Conservation (phyloP, 768 basidiomycete species). For the Cyclocybe aegerita region DNA sequence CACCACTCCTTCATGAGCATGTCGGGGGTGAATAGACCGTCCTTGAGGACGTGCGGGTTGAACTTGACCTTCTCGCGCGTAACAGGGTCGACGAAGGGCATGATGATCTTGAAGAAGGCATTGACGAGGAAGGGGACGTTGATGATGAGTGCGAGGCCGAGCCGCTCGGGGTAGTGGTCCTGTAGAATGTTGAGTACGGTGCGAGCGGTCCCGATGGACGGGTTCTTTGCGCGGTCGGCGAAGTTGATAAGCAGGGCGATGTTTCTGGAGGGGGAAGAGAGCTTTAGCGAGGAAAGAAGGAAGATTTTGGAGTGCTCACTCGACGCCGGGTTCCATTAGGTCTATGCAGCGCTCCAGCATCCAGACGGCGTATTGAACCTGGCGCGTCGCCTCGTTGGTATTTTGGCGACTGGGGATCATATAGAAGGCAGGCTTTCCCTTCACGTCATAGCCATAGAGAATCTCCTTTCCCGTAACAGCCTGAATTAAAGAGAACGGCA, state of each 20-base stretch:
- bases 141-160: constrained; percentile 70
- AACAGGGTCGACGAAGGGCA: constrained; percentile 81
- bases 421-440: constrained; percentile 67
- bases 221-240: constrained; percentile 66
- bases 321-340: constrained; percentile 78
- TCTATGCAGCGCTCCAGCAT: constrained; percentile 75
- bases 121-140: constrained; percentile 81
- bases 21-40: constrained; percentile 65
- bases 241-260: constrained; percentile 76
- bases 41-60: constrained; percentile 65
- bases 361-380: constrained; percentile 76
- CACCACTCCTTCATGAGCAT: constrained; percentile 72
- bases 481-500: constrained; percentile 28
- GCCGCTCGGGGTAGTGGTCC: constrained; percentile 84
- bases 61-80: constrained; percentile 76
- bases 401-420: constrained; percentile 74
- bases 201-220: constrained; percentile 40
- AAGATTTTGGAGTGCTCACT: constrained; percentile 44
- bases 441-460: constrained; percentile 71
- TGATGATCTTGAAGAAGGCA: constrained; percentile 75
- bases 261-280: constrained; percentile 40
- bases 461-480: constrained; percentile 83
- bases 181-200: constrained; percentile 67
- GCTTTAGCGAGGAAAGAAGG: background rate
- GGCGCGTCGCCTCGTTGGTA: constrained; percentile 64